phyloP scores from a whole-genome alignment of 345 rosid species.

The Brassica juncea region DNA sequence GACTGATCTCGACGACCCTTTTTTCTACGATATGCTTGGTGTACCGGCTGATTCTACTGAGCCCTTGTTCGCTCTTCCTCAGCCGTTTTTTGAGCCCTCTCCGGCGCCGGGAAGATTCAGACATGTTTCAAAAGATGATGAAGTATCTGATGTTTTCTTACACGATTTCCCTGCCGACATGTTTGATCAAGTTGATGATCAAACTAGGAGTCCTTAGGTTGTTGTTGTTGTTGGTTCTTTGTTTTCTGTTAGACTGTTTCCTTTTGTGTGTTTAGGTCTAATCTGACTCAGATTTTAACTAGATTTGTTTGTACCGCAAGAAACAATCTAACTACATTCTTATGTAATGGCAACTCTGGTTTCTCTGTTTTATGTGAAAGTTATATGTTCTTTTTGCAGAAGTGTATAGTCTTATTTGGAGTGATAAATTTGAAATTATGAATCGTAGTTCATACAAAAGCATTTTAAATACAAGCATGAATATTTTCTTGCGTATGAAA shows the following conservation, averaged over 20 bases:
- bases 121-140: conserved; percentile 41
- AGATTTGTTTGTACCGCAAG: not conserved
- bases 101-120: conserved; percentile 34
- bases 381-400: not conserved
- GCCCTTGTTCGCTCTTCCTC: conserved; percentile 43
- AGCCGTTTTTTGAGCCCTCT: conserved; percentile 50
- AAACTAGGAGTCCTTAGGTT: conserved; percentile 51
- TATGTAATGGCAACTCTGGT: conserved; percentile 26
- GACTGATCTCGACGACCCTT: conserved; percentile 53
- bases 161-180: conserved; percentile 77
- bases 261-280: conserved; percentile 25
- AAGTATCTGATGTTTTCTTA: conserved; percentile 54
- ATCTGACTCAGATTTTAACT: not conserved
- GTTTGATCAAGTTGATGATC: conserved; percentile 66
- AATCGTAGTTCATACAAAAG: conserved; percentile 13
- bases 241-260: conserved; percentile 6
- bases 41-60: conserved; percentile 50
- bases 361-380: not conserved
- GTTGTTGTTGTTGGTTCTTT: not conserved
- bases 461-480: conserved; percentile 20
- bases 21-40: conserved; percentile 53
- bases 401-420: not conserved
- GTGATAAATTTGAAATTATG: conserved; percentile 19
- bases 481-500: too few species aligned
- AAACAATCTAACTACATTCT: conserved; percentile 18